phyloP scores from a whole-genome alignment of 1,139 yeast genomes.

The Kurtzmaniella quercitrusa region DNA sequence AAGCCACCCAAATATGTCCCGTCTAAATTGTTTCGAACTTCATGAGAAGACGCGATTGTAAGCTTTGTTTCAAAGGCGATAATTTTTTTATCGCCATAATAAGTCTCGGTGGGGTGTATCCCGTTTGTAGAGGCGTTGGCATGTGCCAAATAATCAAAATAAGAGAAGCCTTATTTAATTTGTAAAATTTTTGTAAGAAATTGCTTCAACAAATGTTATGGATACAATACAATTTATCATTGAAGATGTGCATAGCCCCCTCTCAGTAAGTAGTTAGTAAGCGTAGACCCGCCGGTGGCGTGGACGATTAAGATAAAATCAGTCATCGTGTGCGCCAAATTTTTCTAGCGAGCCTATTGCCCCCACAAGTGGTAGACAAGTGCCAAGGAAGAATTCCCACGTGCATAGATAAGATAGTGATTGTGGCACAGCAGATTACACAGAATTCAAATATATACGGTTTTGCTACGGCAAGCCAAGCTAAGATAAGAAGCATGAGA shows the following conservation, averaged over 20 bases:
- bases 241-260: background rate
- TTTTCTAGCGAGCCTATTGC: background rate
- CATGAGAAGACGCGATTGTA: no score
- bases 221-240: no score
- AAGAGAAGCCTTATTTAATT: no score
- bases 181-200: no score
- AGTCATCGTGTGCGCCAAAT: background rate
- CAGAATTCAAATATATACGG: background rate
- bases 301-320: background rate
- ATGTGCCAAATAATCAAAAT: no score
- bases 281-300: background rate
- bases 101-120: no score
- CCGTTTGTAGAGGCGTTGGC: no score
- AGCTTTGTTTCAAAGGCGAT: no score
- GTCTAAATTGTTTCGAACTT: no score
- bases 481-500: background rate
- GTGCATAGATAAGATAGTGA: background rate
- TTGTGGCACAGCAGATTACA: background rate
- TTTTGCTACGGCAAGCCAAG: background rate
- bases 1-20: no score
- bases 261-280: background rate
- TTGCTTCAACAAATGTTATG: no score
- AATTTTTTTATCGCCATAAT: no score
- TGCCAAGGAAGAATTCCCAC: slow-evolving; percentile 1
- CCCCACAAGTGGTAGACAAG: background rate